Evolutionary conservation across 129 eudicot species (phyloP), one percentile per base, ranked within the genome.

Genomic region (Ambrosia trifida): DNA sequence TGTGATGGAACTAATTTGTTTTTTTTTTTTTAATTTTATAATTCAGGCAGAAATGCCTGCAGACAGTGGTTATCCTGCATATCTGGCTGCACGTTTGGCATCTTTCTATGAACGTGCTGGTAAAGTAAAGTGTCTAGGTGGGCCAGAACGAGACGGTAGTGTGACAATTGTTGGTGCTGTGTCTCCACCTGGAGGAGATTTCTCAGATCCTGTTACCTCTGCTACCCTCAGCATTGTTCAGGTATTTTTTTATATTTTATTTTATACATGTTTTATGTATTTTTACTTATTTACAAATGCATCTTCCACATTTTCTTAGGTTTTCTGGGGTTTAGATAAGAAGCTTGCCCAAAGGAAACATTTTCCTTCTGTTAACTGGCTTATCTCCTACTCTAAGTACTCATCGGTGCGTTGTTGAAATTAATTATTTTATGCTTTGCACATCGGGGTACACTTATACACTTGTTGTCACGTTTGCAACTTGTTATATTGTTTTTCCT

Each of bases 11-110:
- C 45, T 81, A 49, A 72, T 56, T 65, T 64, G 32, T 51, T 31
- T 0, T 19, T 65, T 53, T 41, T 38, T 7, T 38, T 77, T 52
- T 50, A 30, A 2, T 81, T 31, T 85, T 77, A 46, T 50, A 30
- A 2, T 81, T 31, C 85, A 95, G 99, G 99, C 99, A n/a, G 99
- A 95, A 80, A 95, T 95, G 99, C 99, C 99, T 24, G 99, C 99
- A 0, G 99, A 95, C 56, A 95, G 99, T 90, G 99, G 99, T 66
- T 95, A 95, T 78, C 99, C 99, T 79, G 99, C 99, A 81, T 95
- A 95, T 73, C 76, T 95, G 84, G 99, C 99, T 36, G 99, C 99
- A 12, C 97, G 99, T 69, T 81, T 90, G 78, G 99, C 99, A 47
- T 95, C 99, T 46, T 95, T 95, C 68, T 95, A 95, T 33, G 97